phyloP scores from a whole-genome alignment of 345 rosid species.

The Ceriops decandra region DNA sequence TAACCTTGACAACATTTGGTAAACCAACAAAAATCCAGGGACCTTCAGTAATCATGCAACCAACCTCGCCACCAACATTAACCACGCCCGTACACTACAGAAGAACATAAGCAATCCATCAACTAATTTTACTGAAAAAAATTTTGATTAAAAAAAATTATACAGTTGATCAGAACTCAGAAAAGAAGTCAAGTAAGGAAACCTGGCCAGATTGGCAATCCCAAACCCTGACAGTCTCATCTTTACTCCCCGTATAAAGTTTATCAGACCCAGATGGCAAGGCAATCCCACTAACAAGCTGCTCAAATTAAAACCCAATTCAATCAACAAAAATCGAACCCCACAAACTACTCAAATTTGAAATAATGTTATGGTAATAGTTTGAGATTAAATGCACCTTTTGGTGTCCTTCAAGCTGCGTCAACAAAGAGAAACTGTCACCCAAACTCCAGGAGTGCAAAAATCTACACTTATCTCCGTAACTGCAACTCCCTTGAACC shows the following conservation, averaged over 20 bases:
- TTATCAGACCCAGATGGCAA: conserved; percentile 16
- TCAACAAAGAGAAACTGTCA: conserved; percentile 62
- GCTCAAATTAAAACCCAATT: conserved; percentile 16
- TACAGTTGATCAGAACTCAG: neutral
- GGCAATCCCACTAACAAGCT: conserved; percentile 52
- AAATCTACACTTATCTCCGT: conserved; percentile 72
- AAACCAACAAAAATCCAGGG: conserved; percentile 94
- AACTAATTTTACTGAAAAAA: too few species aligned
- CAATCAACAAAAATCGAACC: neutral
- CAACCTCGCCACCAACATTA: conserved; percentile 57
- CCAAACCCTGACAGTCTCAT: conserved; percentile 10
- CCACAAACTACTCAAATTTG: conserved; percentile 7
- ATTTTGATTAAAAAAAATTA: neutral
- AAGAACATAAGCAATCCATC: conserved; percentile 1
- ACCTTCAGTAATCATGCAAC: conserved; percentile 91
- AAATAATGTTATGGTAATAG: neutral
- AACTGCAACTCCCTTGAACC: conserved; percentile 85
- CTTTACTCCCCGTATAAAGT: conserved; percentile 10
- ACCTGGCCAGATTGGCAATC: conserved; percentile 48
- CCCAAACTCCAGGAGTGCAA: conserved; percentile 92
- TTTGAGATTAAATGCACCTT: conserved; percentile 37
- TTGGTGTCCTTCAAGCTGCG: conserved; percentile 91
- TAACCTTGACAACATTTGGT: conserved; percentile 85
- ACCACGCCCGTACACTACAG: conserved; percentile 61
- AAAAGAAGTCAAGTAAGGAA: conserved; percentile 1